phyloP scores from a whole-genome alignment of 495 filamentous ascomycete genomes.

The Umbilicaria muhlenbergii region DNA sequence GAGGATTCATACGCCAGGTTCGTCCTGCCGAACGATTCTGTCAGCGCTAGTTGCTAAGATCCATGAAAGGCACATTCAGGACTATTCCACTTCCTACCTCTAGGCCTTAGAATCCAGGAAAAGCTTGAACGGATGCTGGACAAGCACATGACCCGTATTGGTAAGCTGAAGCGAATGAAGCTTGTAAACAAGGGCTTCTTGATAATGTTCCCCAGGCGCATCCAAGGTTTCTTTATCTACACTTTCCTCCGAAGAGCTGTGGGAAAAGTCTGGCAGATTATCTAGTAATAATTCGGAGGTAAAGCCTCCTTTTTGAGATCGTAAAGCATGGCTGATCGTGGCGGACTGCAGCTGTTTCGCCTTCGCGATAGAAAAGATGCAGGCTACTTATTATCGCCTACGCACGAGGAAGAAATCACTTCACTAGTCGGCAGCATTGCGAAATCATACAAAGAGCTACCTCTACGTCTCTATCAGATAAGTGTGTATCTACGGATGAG shows the following conservation, averaged over 20 bases:
- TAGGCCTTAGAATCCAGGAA: constrained; percentile 78
- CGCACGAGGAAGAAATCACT: constrained; percentile 95
- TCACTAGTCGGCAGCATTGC: constrained; percentile 53
- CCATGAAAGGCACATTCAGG: constrained; percentile 56
- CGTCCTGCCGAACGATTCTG: constrained; percentile 1
- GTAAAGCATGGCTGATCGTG: background rate
- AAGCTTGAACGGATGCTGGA: constrained; percentile 79
- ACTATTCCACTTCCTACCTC: constrained; percentile 81
- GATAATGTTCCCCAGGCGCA: constrained; percentile 39
- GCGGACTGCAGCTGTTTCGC: constrained; percentile 47
- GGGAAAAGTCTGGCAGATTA: constrained; percentile 54
- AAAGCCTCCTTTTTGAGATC: constrained; percentile 4
- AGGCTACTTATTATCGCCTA: constrained; percentile 69
- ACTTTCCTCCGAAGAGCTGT: constrained; percentile 71
- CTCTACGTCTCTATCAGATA: constrained; percentile 81
- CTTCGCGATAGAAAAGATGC: constrained; percentile 66
- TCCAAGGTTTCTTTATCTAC: constrained; percentile 80
- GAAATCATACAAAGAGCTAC: constrained; percentile 78
- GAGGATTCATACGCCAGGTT: constrained; percentile 69
- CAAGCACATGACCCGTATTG: constrained; percentile 68
- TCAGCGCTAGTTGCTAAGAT: constrained; percentile 1
- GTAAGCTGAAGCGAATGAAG: constrained; percentile 26
- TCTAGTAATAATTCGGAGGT: constrained; percentile 43
- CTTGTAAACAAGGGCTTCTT: background rate
- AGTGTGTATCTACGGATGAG: constrained; percentile 28